Conservation (phyloP, 2,329 filamentous ascomycete genomes). For the Huntiella moniliformis region DNA sequence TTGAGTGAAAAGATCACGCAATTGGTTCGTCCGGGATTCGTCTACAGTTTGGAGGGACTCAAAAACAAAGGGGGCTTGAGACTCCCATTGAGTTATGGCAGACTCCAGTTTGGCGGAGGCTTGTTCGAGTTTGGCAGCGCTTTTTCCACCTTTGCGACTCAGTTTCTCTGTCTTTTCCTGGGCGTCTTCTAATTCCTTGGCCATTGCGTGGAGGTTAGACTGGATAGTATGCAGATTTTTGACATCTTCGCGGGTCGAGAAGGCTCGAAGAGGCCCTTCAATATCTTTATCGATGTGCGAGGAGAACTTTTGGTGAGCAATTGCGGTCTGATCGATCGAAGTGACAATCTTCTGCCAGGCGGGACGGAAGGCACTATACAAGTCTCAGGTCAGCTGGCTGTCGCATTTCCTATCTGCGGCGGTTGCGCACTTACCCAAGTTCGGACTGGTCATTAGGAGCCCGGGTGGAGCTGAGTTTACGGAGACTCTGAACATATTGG, state of each 20-base stretch:
- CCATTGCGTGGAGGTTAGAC: conserved; percentile 59
- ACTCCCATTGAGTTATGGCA: conserved; percentile 75
- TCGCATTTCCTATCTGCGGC: neutral
- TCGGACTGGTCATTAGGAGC: conserved; percentile 60
- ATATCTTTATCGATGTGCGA: conserved; percentile 75
- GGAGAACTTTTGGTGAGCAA: conserved; percentile 65
- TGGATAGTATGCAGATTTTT: conserved; percentile 65
- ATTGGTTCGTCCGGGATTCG: conserved; percentile 71
- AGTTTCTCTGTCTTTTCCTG: conserved; percentile 77
- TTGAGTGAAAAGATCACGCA: conserved; percentile 81
- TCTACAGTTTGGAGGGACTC: conserved; percentile 83
- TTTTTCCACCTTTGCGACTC: conserved; percentile 58
- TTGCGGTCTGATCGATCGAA: conserved; percentile 61
- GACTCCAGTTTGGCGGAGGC: conserved; percentile 57
- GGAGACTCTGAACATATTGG: conserved; percentile 63
- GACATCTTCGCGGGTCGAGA: conserved; percentile 56
- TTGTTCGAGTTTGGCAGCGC: conserved; percentile 56
- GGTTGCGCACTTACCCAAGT: conserved; percentile 56
- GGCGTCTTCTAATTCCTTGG: conserved; percentile 67
- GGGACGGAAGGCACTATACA: conserved; percentile 59
- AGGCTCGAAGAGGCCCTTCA: conserved; percentile 64
- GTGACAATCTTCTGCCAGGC: conserved; percentile 80
- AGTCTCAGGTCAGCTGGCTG: neutral
- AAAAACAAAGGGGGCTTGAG: conserved; percentile 85
- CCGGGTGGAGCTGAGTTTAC: conserved; percentile 58